Percentiles rank a stretch among this genome's conserved stretches.
Evolutionary conservation across 202 grass and related monocot species (phyloP).

Genomic region (Musa balbisiana): DNA sequence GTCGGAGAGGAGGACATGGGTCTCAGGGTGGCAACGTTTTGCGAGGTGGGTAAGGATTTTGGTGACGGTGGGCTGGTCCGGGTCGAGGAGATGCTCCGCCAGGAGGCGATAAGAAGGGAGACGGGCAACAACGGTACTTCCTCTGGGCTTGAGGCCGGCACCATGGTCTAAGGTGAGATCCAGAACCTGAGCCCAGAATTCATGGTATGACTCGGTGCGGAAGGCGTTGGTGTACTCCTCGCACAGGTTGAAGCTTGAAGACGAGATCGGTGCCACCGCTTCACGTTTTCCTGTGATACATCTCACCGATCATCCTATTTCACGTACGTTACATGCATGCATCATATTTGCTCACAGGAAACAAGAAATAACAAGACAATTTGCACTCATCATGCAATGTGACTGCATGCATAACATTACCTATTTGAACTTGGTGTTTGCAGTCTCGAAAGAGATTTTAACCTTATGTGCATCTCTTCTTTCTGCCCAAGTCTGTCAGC

Average conservation of each 20-base stretch:
- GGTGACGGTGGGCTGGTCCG: conserved; percentile 55
- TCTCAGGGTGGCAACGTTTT: conserved; percentile 21
- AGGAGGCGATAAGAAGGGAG: conserved; percentile 62
- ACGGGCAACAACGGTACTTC: conserved; percentile 23
- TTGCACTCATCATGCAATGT: too few relatives aligned
- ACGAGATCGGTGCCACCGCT: conserved; percentile 25
- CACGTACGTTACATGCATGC: neutral
- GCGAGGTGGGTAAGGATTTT: conserved; percentile 33
- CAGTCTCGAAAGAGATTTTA: conserved; percentile 6
- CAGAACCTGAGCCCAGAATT: conserved; percentile 91
- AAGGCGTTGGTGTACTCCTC: conserved; percentile 91
- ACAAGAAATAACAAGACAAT: too few relatives aligned
- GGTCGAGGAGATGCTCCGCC: conserved; percentile 78
- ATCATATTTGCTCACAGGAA: too few relatives aligned
- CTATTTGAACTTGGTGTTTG: conserved; percentile 9
- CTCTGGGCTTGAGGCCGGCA: conserved; percentile 41
- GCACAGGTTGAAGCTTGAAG: conserved; percentile 55
- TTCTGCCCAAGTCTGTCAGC: neutral
- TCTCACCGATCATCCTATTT: neutral
- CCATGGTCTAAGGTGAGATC: conserved; percentile 76
- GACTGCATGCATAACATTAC: neutral
- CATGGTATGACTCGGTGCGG: conserved; percentile 83
- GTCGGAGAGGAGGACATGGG: conserved; percentile 37
- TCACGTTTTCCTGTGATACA: conserved; percentile 28
- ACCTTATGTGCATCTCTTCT: conserved; percentile 10